These are phyloP conservation scores for Geosiphon pyriformis DNA, from an alignment of 192 early-diverging fungal genomes.

Conservation along the genomic window DNA sequence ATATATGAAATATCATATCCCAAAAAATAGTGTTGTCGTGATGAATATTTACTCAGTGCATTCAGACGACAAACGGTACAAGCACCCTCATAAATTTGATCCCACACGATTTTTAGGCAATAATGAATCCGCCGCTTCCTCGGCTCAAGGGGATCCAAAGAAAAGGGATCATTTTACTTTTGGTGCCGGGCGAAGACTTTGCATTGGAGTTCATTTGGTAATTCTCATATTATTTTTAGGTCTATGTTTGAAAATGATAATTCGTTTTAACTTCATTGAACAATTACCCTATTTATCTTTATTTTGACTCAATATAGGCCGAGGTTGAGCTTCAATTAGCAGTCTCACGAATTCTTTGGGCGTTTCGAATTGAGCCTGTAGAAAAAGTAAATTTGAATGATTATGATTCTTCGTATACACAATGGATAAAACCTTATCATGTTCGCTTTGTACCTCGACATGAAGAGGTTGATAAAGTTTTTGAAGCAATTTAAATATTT, in stretches of 20 bases:
- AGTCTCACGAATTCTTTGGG: not conserved
- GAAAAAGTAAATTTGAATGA: not conserved
- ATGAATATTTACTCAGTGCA: slow-evolving; percentile 54
- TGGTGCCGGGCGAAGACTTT: slow-evolving; percentile 22
- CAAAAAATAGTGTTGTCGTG: slow-evolving; percentile 43
- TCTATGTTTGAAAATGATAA: not conserved
- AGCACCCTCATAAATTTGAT: slow-evolving; percentile 41
- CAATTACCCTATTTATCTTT: too few relatives aligned
- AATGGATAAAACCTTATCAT: not conserved
- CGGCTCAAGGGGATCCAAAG: not conserved
- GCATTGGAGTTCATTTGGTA: slow-evolving; percentile 9
- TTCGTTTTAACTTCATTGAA: not conserved
- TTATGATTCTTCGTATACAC: not conserved
- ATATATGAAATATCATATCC: slow-evolving; percentile 44
- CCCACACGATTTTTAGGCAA: slow-evolving; percentile 35
- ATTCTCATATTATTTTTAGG: not conserved
- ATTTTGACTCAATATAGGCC: too few relatives aligned
- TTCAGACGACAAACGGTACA: slow-evolving; percentile 31
- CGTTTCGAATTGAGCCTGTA: not conserved
- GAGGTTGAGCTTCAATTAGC: not conserved
- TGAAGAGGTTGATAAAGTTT: not conserved
- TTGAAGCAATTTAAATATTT: not conserved
- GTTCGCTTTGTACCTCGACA: not conserved
- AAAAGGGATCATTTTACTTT: slow-evolving; percentile 20
- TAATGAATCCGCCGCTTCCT: slow-evolving; percentile 6